These are phyloP conservation scores for Aspergillus sclerotiicarbonarius DNA, from an alignment of 495 filamentous ascomycete species.

Conservation along the genomic window DNA sequence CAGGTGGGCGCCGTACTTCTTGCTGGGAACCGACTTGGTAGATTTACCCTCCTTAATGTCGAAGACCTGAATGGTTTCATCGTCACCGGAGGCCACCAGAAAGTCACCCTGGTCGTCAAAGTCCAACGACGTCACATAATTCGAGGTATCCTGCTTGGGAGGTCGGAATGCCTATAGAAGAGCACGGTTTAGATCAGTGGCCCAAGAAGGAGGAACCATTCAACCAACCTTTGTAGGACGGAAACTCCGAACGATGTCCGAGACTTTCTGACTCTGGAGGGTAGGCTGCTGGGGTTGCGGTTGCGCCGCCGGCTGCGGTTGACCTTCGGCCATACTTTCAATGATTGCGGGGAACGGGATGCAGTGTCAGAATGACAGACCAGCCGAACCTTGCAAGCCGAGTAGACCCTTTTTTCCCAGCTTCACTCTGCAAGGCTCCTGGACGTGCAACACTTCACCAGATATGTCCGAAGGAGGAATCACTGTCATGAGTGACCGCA, in stretches of 20 bases:
- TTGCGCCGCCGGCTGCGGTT: slow-evolving; percentile 22
- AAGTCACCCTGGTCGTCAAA: slow-evolving; percentile 94
- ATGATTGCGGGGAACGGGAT: neutral
- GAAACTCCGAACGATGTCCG: slow-evolving; percentile 47
- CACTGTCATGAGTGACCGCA: neutral
- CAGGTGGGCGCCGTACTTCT: slow-evolving; percentile 93
- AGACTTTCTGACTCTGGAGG: slow-evolving; percentile 39
- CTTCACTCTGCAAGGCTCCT: neutral
- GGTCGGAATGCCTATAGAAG: slow-evolving; percentile 34
- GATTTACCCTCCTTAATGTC: slow-evolving; percentile 85
- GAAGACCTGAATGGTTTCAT: slow-evolving; percentile 93
- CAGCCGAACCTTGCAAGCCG: neutral
- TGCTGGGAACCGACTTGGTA: slow-evolving; percentile 76
- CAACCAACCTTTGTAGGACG: slow-evolving; percentile 46
- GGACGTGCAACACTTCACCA: neutral
- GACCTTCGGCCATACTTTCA: slow-evolving; percentile 32
- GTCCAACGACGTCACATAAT: slow-evolving; percentile 72
- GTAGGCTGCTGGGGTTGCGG: slow-evolving; percentile 25
- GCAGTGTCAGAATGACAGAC: neutral
- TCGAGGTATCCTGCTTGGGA: slow-evolving; percentile 37
- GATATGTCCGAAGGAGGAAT: neutral
- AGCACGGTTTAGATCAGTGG: slow-evolving; percentile 18
- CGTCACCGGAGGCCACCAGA: slow-evolving; percentile 79
- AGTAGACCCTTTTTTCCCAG: neutral
- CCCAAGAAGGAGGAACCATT: neutral